Evolutionary conservation across 108 stramenopile species (phyloP).

Genomic region (Fragilariopsis cylindrus): DNA sequence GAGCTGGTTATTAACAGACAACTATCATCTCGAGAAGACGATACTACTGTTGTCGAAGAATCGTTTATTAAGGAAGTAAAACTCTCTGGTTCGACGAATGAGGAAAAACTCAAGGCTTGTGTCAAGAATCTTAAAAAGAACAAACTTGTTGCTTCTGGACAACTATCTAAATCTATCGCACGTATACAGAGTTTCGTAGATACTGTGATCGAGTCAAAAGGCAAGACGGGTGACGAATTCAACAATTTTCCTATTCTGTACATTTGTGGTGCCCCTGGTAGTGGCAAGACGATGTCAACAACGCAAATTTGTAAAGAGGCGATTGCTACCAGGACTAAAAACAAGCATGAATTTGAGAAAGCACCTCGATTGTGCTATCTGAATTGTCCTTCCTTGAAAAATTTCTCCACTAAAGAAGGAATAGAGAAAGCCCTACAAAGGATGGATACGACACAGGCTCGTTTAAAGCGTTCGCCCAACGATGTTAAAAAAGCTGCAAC

Average conservation of each 20-base stretch:
- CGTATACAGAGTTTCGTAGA: constrained; percentile 24
- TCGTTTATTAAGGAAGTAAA: constrained; percentile 12
- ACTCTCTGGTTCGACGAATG: constrained; percentile 10
- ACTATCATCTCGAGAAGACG: no score
- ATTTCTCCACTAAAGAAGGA: constrained; percentile 13
- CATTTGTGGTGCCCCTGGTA: constrained; percentile 73
- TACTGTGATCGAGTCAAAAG: constrained; percentile 24
- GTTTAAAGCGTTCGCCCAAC: background rate
- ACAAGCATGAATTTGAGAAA: constrained; percentile 9
- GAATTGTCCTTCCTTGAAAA: constrained; percentile 26
- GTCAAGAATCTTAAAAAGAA: constrained; percentile 19
- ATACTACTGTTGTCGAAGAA: background rate
- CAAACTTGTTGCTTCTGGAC: constrained; percentile 4
- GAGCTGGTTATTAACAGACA: background rate
- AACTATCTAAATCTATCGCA: constrained; percentile 2
- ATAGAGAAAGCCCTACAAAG: constrained; percentile 8
- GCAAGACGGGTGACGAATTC: background rate
- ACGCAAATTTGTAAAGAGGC: constrained; percentile 1
- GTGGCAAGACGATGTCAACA: constrained; percentile 59
- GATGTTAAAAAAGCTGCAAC: constrained; percentile 25
- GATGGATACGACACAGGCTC: background rate
- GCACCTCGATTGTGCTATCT: constrained; percentile 22
- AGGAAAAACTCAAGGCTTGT: constrained; percentile 31
- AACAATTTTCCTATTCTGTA: constrained; percentile 45
- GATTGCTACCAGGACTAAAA: background rate